Evolutionary conservation across 495 filamentous ascomycete genomes (phyloP), one percentile per base, ranked within the genome.

Genomic region (Platismatia glauca): DNA sequence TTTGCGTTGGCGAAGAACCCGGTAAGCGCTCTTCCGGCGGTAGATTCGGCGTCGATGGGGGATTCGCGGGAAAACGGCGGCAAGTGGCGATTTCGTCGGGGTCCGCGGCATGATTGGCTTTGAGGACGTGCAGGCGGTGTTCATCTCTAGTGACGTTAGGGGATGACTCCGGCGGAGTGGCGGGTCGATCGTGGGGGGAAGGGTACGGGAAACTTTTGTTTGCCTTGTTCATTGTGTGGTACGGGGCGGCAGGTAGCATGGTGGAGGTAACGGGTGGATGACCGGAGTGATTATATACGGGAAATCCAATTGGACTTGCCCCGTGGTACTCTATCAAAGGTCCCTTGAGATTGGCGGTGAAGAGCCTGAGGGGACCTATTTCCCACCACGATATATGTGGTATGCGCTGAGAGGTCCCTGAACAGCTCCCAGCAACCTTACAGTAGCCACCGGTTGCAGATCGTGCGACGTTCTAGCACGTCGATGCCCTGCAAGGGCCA

Each of bases 21-120:
- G 50, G 29, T 53, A 53, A 53, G 50, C 50, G 50, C 50, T 53
- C 50, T 53, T 53, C 50, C 50, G 50, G 50, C 50, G 50, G 50
- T 33, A 53, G 50, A 53, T 18, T 53, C 50, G 50, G 50, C 50
- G 50, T 53, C 50, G 50, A 53, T 29, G 50, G 50, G 50, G 50
- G 50, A 53, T 53, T 53, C 50, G 50, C 50, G 50, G 50, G 50
- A 6, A 53, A 53, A 53, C 50, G 50, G 50, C 50, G 50, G 50
- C 50, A 53, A 53, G 50, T 53, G 50, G 50, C 50, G 27, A 33
- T 53, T 20, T 53, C 50, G 20, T 53, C 50, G 29, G 50, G n/a
- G 18, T 53, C 27, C 13, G 50, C 29, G 33, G 16, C 50, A 33
- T 33, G 29, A 53, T 53, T 53, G 50, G 50, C 50, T 33, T 53